Evolutionary conservation across 2,329 filamentous ascomycete genomes (phyloP), one percentile per base, ranked within the genome.

Genomic region (Decorospora gaudefroyi): DNA sequence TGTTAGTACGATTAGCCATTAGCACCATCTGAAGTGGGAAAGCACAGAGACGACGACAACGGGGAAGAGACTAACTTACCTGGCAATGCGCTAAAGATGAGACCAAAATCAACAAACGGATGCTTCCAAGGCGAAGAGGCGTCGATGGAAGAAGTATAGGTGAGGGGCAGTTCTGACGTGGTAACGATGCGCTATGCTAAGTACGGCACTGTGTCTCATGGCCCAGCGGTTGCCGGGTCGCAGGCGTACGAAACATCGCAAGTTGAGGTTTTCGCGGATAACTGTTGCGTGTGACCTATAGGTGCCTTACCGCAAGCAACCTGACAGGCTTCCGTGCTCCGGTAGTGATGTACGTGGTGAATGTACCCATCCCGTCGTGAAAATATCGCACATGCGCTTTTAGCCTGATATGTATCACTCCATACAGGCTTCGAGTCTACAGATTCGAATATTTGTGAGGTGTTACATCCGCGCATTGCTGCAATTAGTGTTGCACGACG

Each of bases 401-500:
- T 23, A 33, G 21, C 38, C 28, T 17, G 12, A 9, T 30, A 8
- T 11, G 1, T 17, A 22, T 32, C 21, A 19, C 33, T 27, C 12
- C 13, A 23, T 23, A 33, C 9, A 23, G 36, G 15, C 0, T 5
- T 16, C 6, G 3, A 28, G 7, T 9, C 17, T 6, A 26, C 19
- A 26, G 29, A 1, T n/a, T 7, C 3, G 18, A 12, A 33, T 21
- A 16, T 37, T 29, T 18, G 36, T 28, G 39, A 4, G 29, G 4
- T 6, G 35, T 47, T 3, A 37, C 38, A 31, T 25, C 34, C 34
- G 35, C 12, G 4, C 13, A 12, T n/a, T 37, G 17, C 27, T 25
- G 36, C 13, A 23, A 16, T 33, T 12, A 19, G 19, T 21, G 46
- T 57, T 30, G 49, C 38, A 57, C 51, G 26, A 44, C 19, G 51